Percentiles rank a stretch among this genome's conserved stretches.
These are phyloP conservation scores for Arthrobotrys megalospora DNA, from an alignment of 2,329 filamentous ascomycete species.

Conservation along the genomic window DNA sequence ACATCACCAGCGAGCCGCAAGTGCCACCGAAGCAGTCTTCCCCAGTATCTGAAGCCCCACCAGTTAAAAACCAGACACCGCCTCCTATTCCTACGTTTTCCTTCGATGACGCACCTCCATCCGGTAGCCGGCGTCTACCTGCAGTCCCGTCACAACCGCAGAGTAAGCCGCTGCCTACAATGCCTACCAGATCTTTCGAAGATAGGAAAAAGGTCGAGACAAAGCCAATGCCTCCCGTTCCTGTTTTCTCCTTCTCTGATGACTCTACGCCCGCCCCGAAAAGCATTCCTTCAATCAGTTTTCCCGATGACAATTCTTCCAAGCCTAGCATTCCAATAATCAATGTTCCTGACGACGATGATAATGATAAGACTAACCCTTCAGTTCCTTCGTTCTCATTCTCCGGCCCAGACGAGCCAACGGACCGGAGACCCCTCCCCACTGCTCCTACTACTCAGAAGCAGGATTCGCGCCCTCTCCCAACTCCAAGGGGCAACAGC, in stretches of 20 bases:
- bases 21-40: slow-evolving; percentile 27
- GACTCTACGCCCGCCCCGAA: slow-evolving; percentile 54
- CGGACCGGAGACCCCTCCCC: slow-evolving; percentile 46
- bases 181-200: slow-evolving; percentile 16
- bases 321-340: slow-evolving; percentile 59
- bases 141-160: slow-evolving; percentile 25
- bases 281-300: slow-evolving; percentile 59
- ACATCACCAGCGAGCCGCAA: slow-evolving; percentile 12
- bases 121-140: slow-evolving; percentile 36
- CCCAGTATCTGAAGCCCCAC: slow-evolving; percentile 14
- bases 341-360: slow-evolving; percentile 57
- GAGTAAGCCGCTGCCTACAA: slow-evolving; percentile 35
- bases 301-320: slow-evolving; percentile 57
- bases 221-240: slow-evolving; percentile 60
- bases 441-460: slow-evolving; percentile 43
- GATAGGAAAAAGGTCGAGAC: slow-evolving; percentile 31
- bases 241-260: slow-evolving; percentile 62
- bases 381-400: slow-evolving; percentile 62
- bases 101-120: slow-evolving; percentile 35
- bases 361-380: slow-evolving; percentile 54
- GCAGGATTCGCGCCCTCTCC: slow-evolving; percentile 50
- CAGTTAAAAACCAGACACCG: slow-evolving; percentile 31
- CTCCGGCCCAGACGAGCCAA: slow-evolving; percentile 49
- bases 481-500: slow-evolving; percentile 46
- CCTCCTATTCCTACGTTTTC: slow-evolving; percentile 44